A percentile compares a stretch with the other conserved stretches of the same genome.
These are phyloP conservation scores for Gossypium ekmanianum DNA, from an alignment of 345 rosid species.

Conservation along the genomic window DNA sequence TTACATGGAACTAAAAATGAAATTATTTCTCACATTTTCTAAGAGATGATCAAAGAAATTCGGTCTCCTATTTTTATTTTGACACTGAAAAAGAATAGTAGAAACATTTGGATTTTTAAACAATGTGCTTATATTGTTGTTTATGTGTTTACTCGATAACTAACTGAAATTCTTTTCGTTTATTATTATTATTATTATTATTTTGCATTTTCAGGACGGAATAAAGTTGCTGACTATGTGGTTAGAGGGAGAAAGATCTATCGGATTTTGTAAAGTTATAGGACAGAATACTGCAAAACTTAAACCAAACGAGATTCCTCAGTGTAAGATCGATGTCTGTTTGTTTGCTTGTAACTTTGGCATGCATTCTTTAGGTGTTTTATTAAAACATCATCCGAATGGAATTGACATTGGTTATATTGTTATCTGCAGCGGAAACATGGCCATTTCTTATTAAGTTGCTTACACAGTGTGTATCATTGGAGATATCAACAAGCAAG, in stretches of 20 bases:
- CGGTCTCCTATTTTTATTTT: background rate
- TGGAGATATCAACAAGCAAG: slow-evolving; percentile 74
- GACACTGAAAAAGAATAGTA: background rate
- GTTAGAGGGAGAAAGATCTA: slow-evolving; percentile 68
- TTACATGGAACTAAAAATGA: background rate
- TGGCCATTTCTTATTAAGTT: slow-evolving; percentile 76
- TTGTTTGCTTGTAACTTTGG: background rate
- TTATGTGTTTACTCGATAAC: slow-evolving; percentile 1
- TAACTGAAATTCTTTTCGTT: background rate
- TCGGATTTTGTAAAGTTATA: slow-evolving; percentile 59
- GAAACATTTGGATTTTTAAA: background rate
- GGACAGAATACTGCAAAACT: slow-evolving; percentile 63
- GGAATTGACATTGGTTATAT: slow-evolving; percentile 14
- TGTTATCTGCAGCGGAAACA: slow-evolving; percentile 71
- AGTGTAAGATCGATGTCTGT: slow-evolving; percentile 39
- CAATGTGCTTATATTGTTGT: background rate
- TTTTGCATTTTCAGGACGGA: slow-evolving; percentile 58
- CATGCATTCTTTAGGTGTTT: background rate
- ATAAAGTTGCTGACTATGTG: slow-evolving; percentile 72
- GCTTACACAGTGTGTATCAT: slow-evolving; percentile 63
- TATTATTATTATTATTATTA: background rate
- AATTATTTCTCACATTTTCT: background rate
- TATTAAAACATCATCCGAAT: background rate
- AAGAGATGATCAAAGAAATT: background rate
- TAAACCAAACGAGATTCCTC: slow-evolving; percentile 64